Evolutionary conservation across 805 yeast species (phyloP), one percentile per base, ranked within the genome.

Genomic region (Myxozyma neotropica): DNA sequence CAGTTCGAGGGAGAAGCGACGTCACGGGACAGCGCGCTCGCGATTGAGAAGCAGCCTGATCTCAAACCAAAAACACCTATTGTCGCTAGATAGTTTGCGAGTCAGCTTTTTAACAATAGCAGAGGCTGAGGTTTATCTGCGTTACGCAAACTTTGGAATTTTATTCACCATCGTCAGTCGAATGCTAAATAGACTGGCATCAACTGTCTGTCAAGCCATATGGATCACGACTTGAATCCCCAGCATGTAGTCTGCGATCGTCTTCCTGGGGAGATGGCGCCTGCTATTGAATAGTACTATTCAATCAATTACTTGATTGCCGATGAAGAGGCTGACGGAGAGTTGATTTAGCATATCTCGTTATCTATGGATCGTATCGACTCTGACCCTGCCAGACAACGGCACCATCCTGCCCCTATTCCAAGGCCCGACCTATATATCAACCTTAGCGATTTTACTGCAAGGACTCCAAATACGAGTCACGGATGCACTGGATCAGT

Each of bases 331-430:
- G 12, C 10, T n/a, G 43, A 7, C 4, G 8, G 21, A 38, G 8
- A 38, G 7, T 19, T 38, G 7, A 19, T 38, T 10, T 43, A 53
- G 56, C 10, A 19, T 53, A 12, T 40, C 21, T 24, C 57, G 57
- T 6, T 31, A 53, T 17, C 53, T 53, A 5, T 53, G 57, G 57
- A 21, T 53, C 19, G 26, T 53, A 7, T 39, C 57, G n/a, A 26
- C 44, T 2, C 19, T 53, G 29, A 21, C 53, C 13, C n/a, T 53
- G 17, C 24, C 26, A 19, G 29, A 31, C 15, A 44, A 45, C 45
- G 44, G 45, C 44, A 23, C 38, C 7, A 45, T 53, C 19, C 24
- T 53, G 31, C 52, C 57, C 13, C 39, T 31, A 3, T 23, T 53
- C 23, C 24, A 23, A 13, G 57, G 57, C 15, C 42, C 46, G 27